Conservation (phyloP, 176 grass and related monocot species). For the Pontederia paniculata region DNA sequence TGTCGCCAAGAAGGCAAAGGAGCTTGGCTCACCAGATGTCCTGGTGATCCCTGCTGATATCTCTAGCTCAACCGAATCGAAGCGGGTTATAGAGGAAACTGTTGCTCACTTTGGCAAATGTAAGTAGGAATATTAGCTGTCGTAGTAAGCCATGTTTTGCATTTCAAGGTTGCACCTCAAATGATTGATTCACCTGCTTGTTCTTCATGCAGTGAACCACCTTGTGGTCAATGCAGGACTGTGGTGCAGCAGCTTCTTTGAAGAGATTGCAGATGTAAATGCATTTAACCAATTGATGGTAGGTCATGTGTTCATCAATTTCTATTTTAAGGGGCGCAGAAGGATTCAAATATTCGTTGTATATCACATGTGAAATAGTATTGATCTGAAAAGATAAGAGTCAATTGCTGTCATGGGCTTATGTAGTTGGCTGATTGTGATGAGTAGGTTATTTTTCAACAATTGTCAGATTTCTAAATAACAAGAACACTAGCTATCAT, state of each 20-base stretch:
- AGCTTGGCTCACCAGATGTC: constrained; percentile 51
- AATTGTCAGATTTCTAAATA: no score
- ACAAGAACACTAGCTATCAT: no score
- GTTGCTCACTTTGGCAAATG: constrained; percentile 61
- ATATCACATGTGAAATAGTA: background rate
- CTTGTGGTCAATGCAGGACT: constrained; percentile 81
- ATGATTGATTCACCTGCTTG: background rate
- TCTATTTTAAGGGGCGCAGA: background rate
- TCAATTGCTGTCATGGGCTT: no score
- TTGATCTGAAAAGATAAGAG: no score
- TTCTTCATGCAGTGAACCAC: constrained; percentile 55
- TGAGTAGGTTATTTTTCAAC: no score
- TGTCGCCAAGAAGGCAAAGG: constrained; percentile 45
- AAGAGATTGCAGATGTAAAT: constrained; percentile 69
- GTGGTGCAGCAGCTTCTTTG: constrained; percentile 73
- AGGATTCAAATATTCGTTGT: no score
- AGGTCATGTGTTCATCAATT: background rate
- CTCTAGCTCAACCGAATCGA: constrained; percentile 43
- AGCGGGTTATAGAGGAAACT: constrained; percentile 63
- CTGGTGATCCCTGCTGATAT: constrained; percentile 54
- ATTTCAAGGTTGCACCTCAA: background rate
- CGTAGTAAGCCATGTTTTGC: background rate
- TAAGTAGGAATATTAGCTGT: constrained; percentile 4
- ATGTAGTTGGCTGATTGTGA: no score
- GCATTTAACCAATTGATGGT: constrained; percentile 69